These are phyloP conservation scores for Termitomyces sp. DNA, from an alignment of 768 basidiomycete species.

Conservation along the genomic window DNA sequence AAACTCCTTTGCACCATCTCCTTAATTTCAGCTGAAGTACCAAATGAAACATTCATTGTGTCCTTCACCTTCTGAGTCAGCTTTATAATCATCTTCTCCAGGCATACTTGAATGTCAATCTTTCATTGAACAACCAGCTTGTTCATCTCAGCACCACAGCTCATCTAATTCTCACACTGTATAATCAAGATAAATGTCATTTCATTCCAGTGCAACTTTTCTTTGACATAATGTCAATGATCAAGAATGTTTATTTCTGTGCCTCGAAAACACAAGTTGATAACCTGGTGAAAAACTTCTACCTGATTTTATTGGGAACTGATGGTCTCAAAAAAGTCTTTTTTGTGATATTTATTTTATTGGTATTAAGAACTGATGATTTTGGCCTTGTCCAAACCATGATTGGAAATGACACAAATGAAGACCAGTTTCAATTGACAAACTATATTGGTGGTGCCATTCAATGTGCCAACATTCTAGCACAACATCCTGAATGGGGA, in stretches of 20 bases:
- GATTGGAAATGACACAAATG: too few species aligned
- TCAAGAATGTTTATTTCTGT: slow-evolving; percentile 36
- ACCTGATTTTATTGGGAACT: slow-evolving; percentile 32
- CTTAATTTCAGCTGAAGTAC: neutral
- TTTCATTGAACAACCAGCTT: slow-evolving; percentile 29
- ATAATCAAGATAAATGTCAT: neutral
- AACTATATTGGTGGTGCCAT: too few species aligned
- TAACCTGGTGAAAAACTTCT: slow-evolving; percentile 27
- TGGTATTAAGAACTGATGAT: too few species aligned
- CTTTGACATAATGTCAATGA: slow-evolving; percentile 29
- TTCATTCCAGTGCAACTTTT: slow-evolving; percentile 19
- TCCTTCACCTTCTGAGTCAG: neutral
- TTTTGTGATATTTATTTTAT: too few species aligned
- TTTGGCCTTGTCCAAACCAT: too few species aligned
- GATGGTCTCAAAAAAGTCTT: slow-evolving; percentile 31
- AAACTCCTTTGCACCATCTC: slow-evolving; percentile 22
- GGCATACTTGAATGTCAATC: slow-evolving; percentile 25
- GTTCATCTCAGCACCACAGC: slow-evolving; percentile 17
- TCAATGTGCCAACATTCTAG: too few species aligned
- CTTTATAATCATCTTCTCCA: neutral
- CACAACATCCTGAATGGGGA: too few species aligned
- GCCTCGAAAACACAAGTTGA: slow-evolving; percentile 33
- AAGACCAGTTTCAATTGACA: too few species aligned
- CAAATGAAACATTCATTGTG: neutral
- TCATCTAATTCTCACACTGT: slow-evolving; percentile 1